Evolutionary conservation across 2,329 filamentous ascomycete species (phyloP).

Genomic region (Clarireedia monteithiana): DNA sequence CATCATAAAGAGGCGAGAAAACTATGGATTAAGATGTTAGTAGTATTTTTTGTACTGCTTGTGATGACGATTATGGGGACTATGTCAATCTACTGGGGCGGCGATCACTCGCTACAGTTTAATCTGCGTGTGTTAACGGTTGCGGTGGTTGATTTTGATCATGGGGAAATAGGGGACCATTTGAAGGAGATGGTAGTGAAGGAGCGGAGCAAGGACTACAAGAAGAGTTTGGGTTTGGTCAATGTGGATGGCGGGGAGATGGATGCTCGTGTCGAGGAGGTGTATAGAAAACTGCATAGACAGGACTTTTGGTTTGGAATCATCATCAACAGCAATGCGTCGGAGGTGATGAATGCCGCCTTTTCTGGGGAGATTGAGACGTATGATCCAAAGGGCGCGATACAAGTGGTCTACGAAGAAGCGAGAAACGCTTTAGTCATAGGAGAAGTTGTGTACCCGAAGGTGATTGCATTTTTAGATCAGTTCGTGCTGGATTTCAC

Average conservation of each 20-base stretch:
- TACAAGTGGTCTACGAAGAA: conserved; percentile 15
- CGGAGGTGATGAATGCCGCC: conserved; percentile 15
- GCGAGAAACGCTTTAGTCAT: conserved; percentile 15
- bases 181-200: conserved; percentile 11
- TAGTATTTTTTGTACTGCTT: conserved; percentile 11
- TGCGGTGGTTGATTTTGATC: conserved; percentile 17
- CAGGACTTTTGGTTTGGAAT: conserved; percentile 17
- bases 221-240: conserved; percentile 14
- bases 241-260: conserved; percentile 8
- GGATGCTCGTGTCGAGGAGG: conserved; percentile 8
- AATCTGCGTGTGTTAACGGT: conserved; percentile 15
- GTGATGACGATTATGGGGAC: conserved; percentile 13
- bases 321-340: conserved; percentile 15
- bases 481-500: conserved; percentile 14
- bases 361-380: conserved; percentile 9
- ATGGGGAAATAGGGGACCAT: conserved; percentile 13
- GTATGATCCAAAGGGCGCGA: conserved; percentile 12
- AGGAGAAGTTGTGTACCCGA: conserved; percentile 9
- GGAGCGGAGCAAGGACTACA: conserved; percentile 5
- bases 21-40: conserved; percentile 15
- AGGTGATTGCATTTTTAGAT: conserved; percentile 11
- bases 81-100: conserved; percentile 17
- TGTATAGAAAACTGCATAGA: conserved; percentile 8
- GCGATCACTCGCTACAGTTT: conserved; percentile 12
- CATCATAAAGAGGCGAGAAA: conserved; percentile 12